Evolutionary conservation across 2,329 filamentous ascomycete species (phyloP), one percentile per base, ranked within the genome.

Genomic region (Talaromyces albobiverticillius): DNA sequence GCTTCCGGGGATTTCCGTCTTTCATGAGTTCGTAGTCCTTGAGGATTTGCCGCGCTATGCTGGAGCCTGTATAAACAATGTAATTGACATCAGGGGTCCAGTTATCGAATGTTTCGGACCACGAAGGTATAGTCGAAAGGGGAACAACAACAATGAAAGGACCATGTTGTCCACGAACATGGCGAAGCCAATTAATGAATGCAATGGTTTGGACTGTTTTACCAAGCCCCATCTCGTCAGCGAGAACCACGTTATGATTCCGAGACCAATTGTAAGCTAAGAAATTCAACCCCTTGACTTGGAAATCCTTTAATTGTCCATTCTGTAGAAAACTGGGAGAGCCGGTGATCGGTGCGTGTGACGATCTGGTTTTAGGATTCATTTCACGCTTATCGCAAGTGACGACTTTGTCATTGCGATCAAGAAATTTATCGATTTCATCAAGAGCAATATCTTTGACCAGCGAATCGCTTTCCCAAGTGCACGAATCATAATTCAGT

Each of bases 201-300:
- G 93, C 86, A 25, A 99, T 92, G 0, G 93, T 96, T 74, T 99
- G 94, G 0, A 99, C 94, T 0, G 94, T 99, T 76, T 99, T 99
- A 25, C 94, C 94, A 13, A 99, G 81, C 64, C 94, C 94, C 94
- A 99, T 99, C 74, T 99, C 94, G 68, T 99, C 94, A 46, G 94
- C 94, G 51, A 99, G 82, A 63, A 99, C 96, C 66, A 97, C 94
- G 64, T 97, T 99, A 71, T 94, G 94, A 53, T 85, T 86, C 65
- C 88, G 87, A 51, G 89, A 90, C 95, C 95, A 99, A 72, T 97
- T 96, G 73, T 95, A 90, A 43, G 90, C 90, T 59, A 99, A 79
- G 72, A 96, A 99, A 75, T 97, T 97, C 57, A 99, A 78, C 26
- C 95, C 94, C 60, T 88, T 90, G 63, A 97, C 82, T 72, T 99